Evolutionary conservation across 768 basidiomycete species (phyloP).

Genomic region (Fomitopsis pulvina): DNA sequence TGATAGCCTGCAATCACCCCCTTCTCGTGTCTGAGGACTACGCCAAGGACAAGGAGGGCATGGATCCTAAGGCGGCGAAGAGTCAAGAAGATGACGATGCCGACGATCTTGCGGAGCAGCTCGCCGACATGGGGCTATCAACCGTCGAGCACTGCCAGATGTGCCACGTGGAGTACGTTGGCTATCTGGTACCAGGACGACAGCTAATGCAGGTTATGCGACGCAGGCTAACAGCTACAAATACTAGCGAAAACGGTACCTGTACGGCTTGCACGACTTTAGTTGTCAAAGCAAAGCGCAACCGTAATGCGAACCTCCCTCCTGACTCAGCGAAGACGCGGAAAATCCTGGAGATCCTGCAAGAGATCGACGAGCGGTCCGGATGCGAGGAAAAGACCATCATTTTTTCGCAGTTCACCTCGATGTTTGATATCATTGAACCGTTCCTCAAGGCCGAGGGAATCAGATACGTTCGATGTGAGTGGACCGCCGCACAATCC

Average conservation of each 20-base stretch:
- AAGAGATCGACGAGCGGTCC: conserved; percentile 52
- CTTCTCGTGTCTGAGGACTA: conserved; percentile 74
- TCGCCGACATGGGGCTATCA: conserved; percentile 62
- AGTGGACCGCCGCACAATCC: conserved; percentile 27
- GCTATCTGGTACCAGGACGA: not conserved
- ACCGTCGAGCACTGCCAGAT: conserved; percentile 64
- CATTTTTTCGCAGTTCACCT: conserved; percentile 91
- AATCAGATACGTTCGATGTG: conserved; percentile 80
- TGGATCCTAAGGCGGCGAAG: conserved; percentile 56
- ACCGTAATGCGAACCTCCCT: conserved; percentile 33
- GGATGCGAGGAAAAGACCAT: conserved; percentile 82
- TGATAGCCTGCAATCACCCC: conserved; percentile 84
- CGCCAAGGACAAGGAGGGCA: conserved; percentile 64
- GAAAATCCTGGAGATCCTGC: conserved; percentile 70
- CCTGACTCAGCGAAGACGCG: conserved; percentile 83
- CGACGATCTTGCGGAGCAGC: conserved; percentile 71
- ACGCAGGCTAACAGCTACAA: conserved; percentile 24
- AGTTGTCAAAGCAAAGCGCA: conserved; percentile 40
- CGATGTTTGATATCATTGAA: conserved; percentile 80
- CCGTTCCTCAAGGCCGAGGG: conserved; percentile 69
- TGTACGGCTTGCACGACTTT: conserved; percentile 47
- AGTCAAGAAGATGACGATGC: conserved; percentile 46
- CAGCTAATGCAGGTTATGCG: not conserved
- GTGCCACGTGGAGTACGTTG: conserved; percentile 64
- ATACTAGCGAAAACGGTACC: conserved; percentile 34